Evolutionary conservation across 148 eudicot genomes (phyloP).

Genomic region (Beta vulgaris): DNA sequence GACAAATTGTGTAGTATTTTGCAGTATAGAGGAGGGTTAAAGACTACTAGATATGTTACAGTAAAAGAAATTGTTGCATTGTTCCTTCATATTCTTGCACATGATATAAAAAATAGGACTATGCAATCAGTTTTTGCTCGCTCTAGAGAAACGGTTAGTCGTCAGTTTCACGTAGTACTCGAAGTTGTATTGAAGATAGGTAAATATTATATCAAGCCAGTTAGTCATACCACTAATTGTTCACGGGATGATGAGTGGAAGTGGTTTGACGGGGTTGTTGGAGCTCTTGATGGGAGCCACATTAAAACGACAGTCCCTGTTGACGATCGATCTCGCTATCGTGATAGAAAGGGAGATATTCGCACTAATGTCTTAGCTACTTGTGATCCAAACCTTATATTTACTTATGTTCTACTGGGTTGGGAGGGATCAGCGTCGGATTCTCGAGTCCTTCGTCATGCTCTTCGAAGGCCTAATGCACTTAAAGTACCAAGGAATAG

Average conservation of each 20-base stretch:
- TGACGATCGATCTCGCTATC: constrained; percentile 4
- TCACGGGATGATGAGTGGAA: no score
- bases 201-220: no score
- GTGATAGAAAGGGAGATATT: not conserved
- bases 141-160: not conserved
- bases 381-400: not conserved
- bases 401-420: not conserved
- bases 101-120: no score
- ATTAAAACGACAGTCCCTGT: not conserved
- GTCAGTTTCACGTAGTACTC: not conserved
- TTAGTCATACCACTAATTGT: no score
- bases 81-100: no score
- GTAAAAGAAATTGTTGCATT: no score
- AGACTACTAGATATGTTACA: no score
- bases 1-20: no score
- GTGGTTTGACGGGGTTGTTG: not conserved
- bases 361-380: no score
- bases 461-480: not conserved
- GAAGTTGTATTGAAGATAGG: not conserved
- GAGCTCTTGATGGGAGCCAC: not conserved
- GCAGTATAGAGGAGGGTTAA: no score
- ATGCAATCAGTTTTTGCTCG: not conserved
- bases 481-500: no score
- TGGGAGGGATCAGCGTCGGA: constrained; percentile 9
- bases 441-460: not conserved